phyloP scores from a whole-genome alignment of 2,329 filamentous ascomycete genomes.

The Ophiostoma montium region DNA sequence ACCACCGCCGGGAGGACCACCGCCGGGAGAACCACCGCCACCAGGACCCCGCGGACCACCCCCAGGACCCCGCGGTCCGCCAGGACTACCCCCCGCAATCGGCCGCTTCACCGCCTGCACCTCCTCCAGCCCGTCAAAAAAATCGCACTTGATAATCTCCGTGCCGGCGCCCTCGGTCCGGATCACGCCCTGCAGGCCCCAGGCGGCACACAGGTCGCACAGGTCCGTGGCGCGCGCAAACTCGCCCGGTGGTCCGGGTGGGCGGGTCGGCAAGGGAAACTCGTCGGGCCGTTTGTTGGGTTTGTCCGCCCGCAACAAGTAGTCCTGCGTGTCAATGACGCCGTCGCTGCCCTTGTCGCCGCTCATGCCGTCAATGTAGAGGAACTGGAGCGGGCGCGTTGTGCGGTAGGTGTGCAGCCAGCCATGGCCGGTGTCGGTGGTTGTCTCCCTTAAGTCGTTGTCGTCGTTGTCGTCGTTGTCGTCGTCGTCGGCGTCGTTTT shows the following conservation, averaged over 20 bases:
- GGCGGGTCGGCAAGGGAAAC: not conserved
- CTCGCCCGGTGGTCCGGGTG: conserved; percentile 7
- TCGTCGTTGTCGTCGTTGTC: not conserved
- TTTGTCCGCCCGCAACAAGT: conserved; percentile 28
- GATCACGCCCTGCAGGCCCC: conserved; percentile 9
- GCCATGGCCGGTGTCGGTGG: conserved; percentile 26
- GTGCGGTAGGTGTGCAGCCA: conserved; percentile 55
- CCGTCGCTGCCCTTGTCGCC: conserved; percentile 36
- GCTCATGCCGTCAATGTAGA: conserved; percentile 47
- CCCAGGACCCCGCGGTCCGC: not conserved
- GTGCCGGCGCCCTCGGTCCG: conserved; percentile 7
- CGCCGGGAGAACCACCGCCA: not conserved
- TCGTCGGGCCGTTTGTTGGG: not conserved
- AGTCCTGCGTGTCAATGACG: conserved; percentile 54
- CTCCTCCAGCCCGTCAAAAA: conserved; percentile 7
- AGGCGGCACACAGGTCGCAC: conserved; percentile 7
- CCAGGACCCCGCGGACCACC: not conserved
- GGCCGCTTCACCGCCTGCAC: conserved; percentile 7
- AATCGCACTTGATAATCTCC: conserved; percentile 9
- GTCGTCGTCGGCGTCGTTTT: not conserved
- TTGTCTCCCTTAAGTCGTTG: no score
- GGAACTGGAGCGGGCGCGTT: conserved; percentile 38
- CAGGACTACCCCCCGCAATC: not conserved
- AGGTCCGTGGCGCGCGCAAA: conserved; percentile 3
- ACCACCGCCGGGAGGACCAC: not conserved